phyloP scores from a whole-genome alignment of 768 basidiomycete species.

The Trametes gibbosa region DNA sequence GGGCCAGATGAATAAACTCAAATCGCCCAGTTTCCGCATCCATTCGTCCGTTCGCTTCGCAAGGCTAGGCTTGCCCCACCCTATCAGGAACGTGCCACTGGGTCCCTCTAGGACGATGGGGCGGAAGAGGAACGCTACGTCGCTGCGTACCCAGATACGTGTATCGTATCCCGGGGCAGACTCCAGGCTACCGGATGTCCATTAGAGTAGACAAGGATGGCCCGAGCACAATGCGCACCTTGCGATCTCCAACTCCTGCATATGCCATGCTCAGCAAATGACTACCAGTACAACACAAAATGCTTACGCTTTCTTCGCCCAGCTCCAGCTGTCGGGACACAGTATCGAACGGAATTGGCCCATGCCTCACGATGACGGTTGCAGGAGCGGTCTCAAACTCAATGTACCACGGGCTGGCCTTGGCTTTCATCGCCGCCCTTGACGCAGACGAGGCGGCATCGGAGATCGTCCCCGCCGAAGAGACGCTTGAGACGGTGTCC shows the following conservation, averaged over 20 bases:
- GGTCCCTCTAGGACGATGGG: conserved; percentile 53
- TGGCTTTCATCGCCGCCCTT: background rate
- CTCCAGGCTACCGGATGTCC: conserved; percentile 2
- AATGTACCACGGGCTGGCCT: conserved; percentile 32
- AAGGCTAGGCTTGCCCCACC: conserved; percentile 44
- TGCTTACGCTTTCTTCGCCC: conserved; percentile 35
- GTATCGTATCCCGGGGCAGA: conserved; percentile 37
- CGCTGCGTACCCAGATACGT: conserved; percentile 37
- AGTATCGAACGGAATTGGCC: conserved; percentile 31
- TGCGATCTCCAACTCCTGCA: conserved; percentile 23
- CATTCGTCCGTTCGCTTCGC: conserved; percentile 34
- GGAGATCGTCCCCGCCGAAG: background rate
- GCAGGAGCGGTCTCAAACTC: conserved; percentile 40
- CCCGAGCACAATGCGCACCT: background rate
- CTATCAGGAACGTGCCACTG: conserved; percentile 43
- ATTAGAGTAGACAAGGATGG: conserved; percentile 26
- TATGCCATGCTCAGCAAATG: conserved; percentile 12
- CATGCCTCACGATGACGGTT: conserved; percentile 31
- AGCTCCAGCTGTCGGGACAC: conserved; percentile 33
- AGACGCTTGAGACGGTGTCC: background rate
- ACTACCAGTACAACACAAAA: background rate
- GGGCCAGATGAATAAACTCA: conserved; percentile 54
- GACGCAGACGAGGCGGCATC: background rate
- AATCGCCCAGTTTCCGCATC: conserved; percentile 17
- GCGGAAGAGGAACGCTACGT: conserved; percentile 51